phyloP scores from a whole-genome alignment of 305 asterid species.

The Solanum hybrid region DNA sequence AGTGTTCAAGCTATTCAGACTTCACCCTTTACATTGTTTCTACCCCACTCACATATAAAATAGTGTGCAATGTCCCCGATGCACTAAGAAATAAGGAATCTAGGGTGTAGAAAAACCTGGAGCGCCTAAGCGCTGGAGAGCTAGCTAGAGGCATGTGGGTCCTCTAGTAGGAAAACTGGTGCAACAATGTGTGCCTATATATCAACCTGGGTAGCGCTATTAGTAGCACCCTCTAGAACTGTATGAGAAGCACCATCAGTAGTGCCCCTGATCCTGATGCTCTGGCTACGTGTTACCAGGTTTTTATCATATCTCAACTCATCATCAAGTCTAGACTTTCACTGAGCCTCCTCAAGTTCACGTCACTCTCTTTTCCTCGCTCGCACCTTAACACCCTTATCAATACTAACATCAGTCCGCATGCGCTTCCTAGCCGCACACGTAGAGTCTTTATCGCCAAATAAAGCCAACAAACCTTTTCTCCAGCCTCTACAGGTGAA shows the following conservation, averaged over 20 bases:
- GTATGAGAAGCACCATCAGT: neutral
- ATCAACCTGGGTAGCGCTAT: neutral
- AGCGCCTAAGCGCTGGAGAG: neutral
- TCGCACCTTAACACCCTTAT: neutral
- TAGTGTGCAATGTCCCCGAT: neutral
- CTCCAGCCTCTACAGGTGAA: neutral
- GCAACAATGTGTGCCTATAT: neutral
- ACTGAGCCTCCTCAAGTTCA: neutral
- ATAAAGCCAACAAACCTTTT: neutral
- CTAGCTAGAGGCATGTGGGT: neutral
- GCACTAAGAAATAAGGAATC: neutral
- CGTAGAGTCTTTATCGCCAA: neutral
- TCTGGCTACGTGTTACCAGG: neutral
- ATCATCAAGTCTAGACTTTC: neutral
- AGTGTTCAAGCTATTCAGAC: neutral
- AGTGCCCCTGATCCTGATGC: neutral
- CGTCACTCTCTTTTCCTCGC: rapidly evolving
- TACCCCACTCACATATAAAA: neutral
- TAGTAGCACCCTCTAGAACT: neutral
- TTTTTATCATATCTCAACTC: neutral
- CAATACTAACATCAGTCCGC: neutral
- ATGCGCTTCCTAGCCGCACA: neutral
- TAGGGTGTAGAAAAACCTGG: neutral
- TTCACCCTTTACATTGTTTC: neutral
- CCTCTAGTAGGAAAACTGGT: neutral